Evolutionary conservation across 257 asterid species (phyloP).

Genomic region (Capsicum pubescens): DNA sequence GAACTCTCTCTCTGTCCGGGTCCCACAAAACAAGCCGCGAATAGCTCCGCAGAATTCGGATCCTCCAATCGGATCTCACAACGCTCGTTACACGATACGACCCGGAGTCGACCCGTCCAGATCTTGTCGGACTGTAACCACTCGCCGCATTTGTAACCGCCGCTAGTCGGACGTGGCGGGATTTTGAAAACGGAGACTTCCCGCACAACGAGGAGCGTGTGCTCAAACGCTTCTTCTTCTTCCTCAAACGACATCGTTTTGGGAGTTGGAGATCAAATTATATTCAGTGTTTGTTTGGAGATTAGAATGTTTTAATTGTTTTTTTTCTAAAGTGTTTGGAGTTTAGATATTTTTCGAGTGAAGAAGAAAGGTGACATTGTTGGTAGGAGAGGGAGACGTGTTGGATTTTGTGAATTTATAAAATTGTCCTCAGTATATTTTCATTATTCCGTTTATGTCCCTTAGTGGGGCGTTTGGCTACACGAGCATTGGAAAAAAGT

Average conservation of each 20-base stretch:
- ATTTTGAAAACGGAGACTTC: conserved; percentile 93
- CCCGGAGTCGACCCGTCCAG: conserved; percentile 96
- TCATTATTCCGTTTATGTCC: background rate
- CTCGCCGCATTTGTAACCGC: conserved; percentile 99
- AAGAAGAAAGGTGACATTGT: background rate
- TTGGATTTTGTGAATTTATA: background rate
- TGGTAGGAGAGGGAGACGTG: background rate
- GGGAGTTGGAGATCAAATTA: background rate
- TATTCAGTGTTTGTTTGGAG: too few relatives aligned
- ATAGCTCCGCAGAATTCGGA: conserved; percentile 88
- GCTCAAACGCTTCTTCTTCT: conserved; percentile 87
- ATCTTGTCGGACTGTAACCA: conserved; percentile 98
- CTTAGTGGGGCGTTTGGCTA: too few relatives aligned
- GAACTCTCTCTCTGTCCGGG: conserved; percentile 92
- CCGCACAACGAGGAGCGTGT: conserved; percentile 90
- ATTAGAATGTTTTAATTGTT: too few relatives aligned
- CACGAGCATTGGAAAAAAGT: too few relatives aligned
- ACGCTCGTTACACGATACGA: conserved; percentile 72
- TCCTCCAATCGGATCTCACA: conserved; percentile 98
- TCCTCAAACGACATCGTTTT: conserved; percentile 77
- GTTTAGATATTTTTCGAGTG: background rate
- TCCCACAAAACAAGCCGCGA: conserved; percentile 88
- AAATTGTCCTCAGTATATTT: background rate
- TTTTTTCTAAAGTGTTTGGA: background rate
- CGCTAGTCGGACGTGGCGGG: conserved; percentile 94